Base-by-base conservation (phyloP, 768 basidiomycete genomes). In the Trametopsis cervina region DNA sequence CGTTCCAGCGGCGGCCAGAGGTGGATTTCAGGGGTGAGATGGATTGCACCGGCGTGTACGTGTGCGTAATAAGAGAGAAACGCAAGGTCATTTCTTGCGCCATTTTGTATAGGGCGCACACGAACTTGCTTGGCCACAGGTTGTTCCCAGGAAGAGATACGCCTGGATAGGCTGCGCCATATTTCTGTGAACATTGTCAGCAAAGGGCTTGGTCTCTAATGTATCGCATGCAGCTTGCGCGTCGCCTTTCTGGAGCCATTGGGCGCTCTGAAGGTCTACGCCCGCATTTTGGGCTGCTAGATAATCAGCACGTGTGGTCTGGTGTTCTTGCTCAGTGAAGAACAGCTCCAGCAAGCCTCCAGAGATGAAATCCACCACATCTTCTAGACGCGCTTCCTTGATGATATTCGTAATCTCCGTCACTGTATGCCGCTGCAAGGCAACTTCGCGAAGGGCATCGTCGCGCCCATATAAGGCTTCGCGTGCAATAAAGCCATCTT, bases 61-160 rank as follows among this genome's bases (percentile, higher is more conserved):
- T 91, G 61, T 89, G 83, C 13, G 93, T 65, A 0, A 57, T 55
- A 11, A 93, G 67, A 5, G 71, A 56, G 45, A 78, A 63, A 6
- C 55, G 56, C 2, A 61, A 23, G 0, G 66, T 58, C 22, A 52
- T 46, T 11, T 53, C 53, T 38, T 60, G 57, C 9, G 79, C 71
- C 13, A 72, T 62, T 20, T 69, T 63, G 56, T 75, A 88, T 6
- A 89, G 63, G 39, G 76, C 68, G 0, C 84, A 81, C 44, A 89
- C 85, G n/a, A 89, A 71, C 57, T 92, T 93, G 57, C 82, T 74
- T 0, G 86, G 87, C 81, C 82, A 91, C 22, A 90, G 63, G 54
- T 89, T 92, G 59, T 80, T 63, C 0, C 74, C 82, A 1, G 73
- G 75, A 18, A 66, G 64, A 40, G 68, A 68, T 26, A 80, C 66